Conservation (phyloP, 495 filamentous ascomycete species). For the Geopyxis carbonaria region DNA sequence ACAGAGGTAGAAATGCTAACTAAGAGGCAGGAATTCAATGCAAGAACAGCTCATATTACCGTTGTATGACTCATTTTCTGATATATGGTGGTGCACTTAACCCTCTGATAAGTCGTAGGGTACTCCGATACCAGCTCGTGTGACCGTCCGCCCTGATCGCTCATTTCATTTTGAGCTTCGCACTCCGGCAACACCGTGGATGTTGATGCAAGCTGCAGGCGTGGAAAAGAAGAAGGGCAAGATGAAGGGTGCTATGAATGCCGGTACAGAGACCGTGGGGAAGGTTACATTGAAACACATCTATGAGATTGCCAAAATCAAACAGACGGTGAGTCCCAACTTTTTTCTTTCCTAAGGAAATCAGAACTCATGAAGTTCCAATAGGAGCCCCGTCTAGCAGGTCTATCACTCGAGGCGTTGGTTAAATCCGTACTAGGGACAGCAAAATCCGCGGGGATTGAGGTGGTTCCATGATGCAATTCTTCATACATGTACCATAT, state of each 20-base stretch:
- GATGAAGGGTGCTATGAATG: slow-evolving; percentile 57
- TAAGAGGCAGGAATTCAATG: slow-evolving; percentile 80
- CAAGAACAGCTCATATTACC: slow-evolving; percentile 69
- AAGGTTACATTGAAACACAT: slow-evolving; percentile 84
- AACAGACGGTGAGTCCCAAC: slow-evolving; percentile 34
- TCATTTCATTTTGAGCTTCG: slow-evolving; percentile 86
- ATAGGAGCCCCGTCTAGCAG: slow-evolving; percentile 61
- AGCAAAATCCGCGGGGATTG: slow-evolving; percentile 74
- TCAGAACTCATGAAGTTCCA: neutral
- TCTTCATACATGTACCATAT: too few relatives aligned
- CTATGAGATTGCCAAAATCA: slow-evolving; percentile 96
- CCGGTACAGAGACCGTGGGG: slow-evolving; percentile 64
- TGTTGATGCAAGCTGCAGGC: slow-evolving; percentile 70
- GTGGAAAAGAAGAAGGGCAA: slow-evolving; percentile 59
- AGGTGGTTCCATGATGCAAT: slow-evolving; percentile 57
- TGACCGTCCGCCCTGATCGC: slow-evolving; percentile 85
- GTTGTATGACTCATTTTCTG: slow-evolving; percentile 17
- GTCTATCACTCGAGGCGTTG: slow-evolving; percentile 60
- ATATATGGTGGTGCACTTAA: neutral
- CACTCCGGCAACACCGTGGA: slow-evolving; percentile 76
- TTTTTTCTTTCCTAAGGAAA: neutral
- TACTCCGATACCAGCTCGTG: slow-evolving; percentile 71
- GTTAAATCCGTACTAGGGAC: slow-evolving; percentile 74
- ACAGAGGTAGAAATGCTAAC: neutral
- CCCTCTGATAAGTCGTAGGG: slow-evolving; percentile 30